Evolutionary conservation across 169 alveolate species (phyloP).

Genomic region (Plasmodium gallinaceum): DNA sequence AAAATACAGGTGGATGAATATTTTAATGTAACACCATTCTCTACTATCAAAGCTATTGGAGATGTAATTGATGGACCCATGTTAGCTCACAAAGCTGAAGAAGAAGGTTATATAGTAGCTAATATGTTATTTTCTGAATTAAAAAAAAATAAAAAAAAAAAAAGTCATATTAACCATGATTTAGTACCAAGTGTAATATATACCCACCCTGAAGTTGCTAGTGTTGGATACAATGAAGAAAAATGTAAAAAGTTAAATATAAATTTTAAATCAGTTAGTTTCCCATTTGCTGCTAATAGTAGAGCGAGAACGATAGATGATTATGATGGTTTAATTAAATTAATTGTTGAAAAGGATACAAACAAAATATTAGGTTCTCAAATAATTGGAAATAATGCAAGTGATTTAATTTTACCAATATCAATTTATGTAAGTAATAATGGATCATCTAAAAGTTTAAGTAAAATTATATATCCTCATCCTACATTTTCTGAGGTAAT

Average conservation of each 20-base stretch:
- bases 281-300: slow-evolving; percentile 97
- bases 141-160: slow-evolving; percentile 75
- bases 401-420: slow-evolving; percentile 96
- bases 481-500: slow-evolving; percentile 98
- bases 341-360: slow-evolving; percentile 91
- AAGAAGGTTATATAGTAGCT: slow-evolving; percentile 97
- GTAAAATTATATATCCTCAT: slow-evolving; percentile 97
- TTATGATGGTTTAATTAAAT: slow-evolving; percentile 95
- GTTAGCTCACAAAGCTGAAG: slow-evolving; percentile 99
- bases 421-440: slow-evolving; percentile 96
- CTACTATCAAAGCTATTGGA: slow-evolving; percentile 97
- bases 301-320: slow-evolving; percentile 96
- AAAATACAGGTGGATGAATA: slow-evolving; percentile 86
- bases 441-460: slow-evolving; percentile 96
- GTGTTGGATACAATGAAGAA: slow-evolving; percentile 98
- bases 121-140: slow-evolving; percentile 91
- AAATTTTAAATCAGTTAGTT: slow-evolving; percentile 91
- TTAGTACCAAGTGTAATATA: slow-evolving; percentile 97
- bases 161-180: slow-evolving; percentile 92
- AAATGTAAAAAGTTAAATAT: slow-evolving; percentile 87
- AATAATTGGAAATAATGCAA: slow-evolving; percentile 97
- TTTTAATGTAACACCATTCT: slow-evolving; percentile 81
- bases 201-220: slow-evolving; percentile 98
- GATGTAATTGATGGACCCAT: slow-evolving; percentile 98
- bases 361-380: slow-evolving; percentile 97